Evolutionary conservation across 2,329 filamentous ascomycete genomes (phyloP).

Genomic region (Periconia digitata): DNA sequence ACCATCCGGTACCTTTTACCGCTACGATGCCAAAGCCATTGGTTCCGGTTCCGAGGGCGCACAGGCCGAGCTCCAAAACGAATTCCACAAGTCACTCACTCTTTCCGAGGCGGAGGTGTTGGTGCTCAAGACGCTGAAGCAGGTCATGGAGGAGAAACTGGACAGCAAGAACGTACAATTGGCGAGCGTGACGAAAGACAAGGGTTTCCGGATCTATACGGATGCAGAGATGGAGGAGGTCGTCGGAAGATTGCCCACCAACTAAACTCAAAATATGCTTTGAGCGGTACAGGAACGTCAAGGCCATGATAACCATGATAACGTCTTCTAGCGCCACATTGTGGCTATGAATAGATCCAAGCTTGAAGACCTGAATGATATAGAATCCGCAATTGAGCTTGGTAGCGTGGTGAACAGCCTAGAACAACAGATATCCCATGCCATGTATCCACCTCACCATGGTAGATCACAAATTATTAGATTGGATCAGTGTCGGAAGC

Average conservation of each 20-base stretch:
- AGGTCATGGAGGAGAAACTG: slow-evolving; percentile 99
- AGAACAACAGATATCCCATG: no score
- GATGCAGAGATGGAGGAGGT: slow-evolving; percentile 96
- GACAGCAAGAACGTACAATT: slow-evolving; percentile 98
- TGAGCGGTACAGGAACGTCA: not conserved
- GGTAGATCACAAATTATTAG: no score
- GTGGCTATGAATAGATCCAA: not conserved
- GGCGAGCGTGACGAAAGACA: slow-evolving; percentile 95
- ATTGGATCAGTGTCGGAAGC: no score
- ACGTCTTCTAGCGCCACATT: not conserved
- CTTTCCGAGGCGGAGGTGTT: slow-evolving; percentile 91
- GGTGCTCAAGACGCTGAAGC: slow-evolving; percentile 96
- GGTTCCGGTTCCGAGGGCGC: slow-evolving; percentile 96
- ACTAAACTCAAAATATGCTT: slow-evolving; percentile 36
- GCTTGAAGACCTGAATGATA: not conserved
- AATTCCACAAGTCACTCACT: slow-evolving; percentile 97
- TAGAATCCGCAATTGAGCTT: no score
- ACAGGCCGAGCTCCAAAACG: slow-evolving; percentile 96
- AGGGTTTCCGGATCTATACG: slow-evolving; percentile 97
- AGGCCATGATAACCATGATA: not conserved
- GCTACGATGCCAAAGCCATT: slow-evolving; percentile 98
- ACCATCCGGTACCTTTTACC: slow-evolving; percentile 96
- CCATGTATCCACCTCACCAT: no score
- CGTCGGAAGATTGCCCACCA: slow-evolving; percentile 72
- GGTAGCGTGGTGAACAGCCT: no score